Base-by-base conservation (phyloP, 352 stramenopile species). In the Aphanomyces invadans region DNA sequence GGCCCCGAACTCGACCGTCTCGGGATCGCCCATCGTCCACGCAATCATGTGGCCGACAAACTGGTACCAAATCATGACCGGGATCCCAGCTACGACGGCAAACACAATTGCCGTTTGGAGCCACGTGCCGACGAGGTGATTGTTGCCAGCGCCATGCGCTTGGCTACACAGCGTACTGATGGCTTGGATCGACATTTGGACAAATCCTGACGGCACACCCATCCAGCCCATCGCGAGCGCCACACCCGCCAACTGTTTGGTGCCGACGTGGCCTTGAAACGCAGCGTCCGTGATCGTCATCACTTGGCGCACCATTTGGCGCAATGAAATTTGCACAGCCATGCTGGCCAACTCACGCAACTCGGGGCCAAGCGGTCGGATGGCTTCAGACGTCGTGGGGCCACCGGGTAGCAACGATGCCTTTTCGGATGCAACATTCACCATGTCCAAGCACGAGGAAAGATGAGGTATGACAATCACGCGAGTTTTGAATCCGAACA, bases 71-170 rank as follows among this genome's bases (percentile, higher is more conserved):
- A 57, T n/a, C n/a, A n/a, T 32, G 39, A 68, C 60, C 9, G 42
- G 10, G 7, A 59, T 19, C 5, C 21, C 36, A 25, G 15, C 45
- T 4, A 7, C 46, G 15, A 52, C 17, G 4, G 26, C 46, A 59
- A 68, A 68, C 19, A 68, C 31, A 19, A 68, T 21, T 4, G 48
- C 36, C 4, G 51, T 51, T 51, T 68, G 60, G 19, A 68, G 60
- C 60, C 60, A 68, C 15, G 21, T 21, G 26, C 60, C 60, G 7
- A 68, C 39, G 1, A 44, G 31, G 19, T 12, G 9, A 7, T 66
- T 10, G 38, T 56, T 2, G 5, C 21, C 59, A 21, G 42, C 60
- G 15, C 60, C 60, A 17, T 26, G 23, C 0, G 60, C 60, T 21
- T 55, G 25, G 21, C 39, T 49, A n/a, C 60, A 46, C 7, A 66